Evolutionary conservation across 1,284 basidiomycete species (phyloP), one percentile per base, ranked within the genome.

Genomic region (Ustilago esculenta): DNA sequence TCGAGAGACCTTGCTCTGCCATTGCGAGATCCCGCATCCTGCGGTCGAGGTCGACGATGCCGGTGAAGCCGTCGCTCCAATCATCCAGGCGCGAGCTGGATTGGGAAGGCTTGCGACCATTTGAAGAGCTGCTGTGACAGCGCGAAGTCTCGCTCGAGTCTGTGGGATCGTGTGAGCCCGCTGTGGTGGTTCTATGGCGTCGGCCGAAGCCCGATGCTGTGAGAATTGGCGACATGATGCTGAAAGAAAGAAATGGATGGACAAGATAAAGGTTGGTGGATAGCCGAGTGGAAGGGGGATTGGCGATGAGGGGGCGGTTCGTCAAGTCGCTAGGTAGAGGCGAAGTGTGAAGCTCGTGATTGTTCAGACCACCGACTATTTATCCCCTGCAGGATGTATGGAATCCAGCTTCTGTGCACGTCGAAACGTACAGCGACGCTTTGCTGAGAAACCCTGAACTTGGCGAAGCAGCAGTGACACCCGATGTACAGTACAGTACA

Each of bases 1-100:
- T 5, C 2, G 29, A n/a, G 32, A 55, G 21, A 27, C 56, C 56
- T 27, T 59, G 63, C n/a, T 69, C 59, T 30, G 51, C 29, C 49
- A 66, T 60, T n/a, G 68, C 68, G n/a, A 71, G 61, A 23, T 71
- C 30, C 14, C 68, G 68, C 68, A 71, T 71, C 34, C 49, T 34
- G 14, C 69, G 48, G 36, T 72, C 69, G 25, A 72, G 53, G 27
- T 72, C 69, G 35, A 72, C 69, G 20, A 72, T 50, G n/a, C 69
- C 69, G 0, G 69, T 72, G 49, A 72, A 72, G 1, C 63, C 64
- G 23, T 59, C 59, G 47, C 43, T 67, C 69, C 69, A 72, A 42
- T 72, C 69, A 46, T 72, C 69, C 45, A 71, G 36, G 17, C 55
- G 49, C 12, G 58, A 58, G 35, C 45, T 51, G 34, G 51, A 23